Conservation (phyloP, 768 basidiomycete species). For the Fomitopsis pulvina region DNA sequence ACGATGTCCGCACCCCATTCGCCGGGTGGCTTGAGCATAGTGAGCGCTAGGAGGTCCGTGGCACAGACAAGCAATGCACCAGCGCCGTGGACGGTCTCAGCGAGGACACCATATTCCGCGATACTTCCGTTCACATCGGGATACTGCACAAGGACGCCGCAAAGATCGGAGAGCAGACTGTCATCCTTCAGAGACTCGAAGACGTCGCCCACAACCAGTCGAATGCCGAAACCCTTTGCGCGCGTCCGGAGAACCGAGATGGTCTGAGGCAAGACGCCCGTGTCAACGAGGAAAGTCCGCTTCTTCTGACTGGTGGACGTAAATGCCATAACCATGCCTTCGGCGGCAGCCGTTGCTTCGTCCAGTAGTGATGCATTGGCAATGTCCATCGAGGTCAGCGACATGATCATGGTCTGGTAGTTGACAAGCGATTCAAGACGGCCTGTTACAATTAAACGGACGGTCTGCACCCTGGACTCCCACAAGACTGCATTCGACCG, state of each 20-base stretch:
- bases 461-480: not conserved
- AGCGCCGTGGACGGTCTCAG: slow-evolving; percentile 58
- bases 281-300: slow-evolving; percentile 80
- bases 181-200: slow-evolving; percentile 44
- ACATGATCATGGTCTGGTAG: slow-evolving; percentile 94
- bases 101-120: slow-evolving; percentile 62
- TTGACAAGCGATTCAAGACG: slow-evolving; percentile 96
- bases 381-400: slow-evolving; percentile 90
- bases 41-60: slow-evolving; percentile 89
- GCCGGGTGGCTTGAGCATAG: slow-evolving; percentile 90
- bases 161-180: slow-evolving; percentile 52
- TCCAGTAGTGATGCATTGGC: slow-evolving; percentile 95
- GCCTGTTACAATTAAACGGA: slow-evolving; percentile 37
- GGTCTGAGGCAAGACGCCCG: slow-evolving; percentile 82
- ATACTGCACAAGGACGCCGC: slow-evolving; percentile 91
- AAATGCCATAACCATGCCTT: slow-evolving; percentile 95
- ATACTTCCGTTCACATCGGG: slow-evolving; percentile 86
- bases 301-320: slow-evolving; percentile 62
- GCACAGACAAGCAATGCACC: slow-evolving; percentile 85
- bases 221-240: slow-evolving; percentile 91
- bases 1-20: slow-evolving; percentile 99
- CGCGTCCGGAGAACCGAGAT: slow-evolving; percentile 84
- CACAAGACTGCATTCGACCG: slow-evolving; percentile 7
- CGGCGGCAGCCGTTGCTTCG: slow-evolving; percentile 91
- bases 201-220: slow-evolving; percentile 63